phyloP scores from a whole-genome alignment of 2,329 filamentous ascomycete genomes.

The Clonostachys rosea region DNA sequence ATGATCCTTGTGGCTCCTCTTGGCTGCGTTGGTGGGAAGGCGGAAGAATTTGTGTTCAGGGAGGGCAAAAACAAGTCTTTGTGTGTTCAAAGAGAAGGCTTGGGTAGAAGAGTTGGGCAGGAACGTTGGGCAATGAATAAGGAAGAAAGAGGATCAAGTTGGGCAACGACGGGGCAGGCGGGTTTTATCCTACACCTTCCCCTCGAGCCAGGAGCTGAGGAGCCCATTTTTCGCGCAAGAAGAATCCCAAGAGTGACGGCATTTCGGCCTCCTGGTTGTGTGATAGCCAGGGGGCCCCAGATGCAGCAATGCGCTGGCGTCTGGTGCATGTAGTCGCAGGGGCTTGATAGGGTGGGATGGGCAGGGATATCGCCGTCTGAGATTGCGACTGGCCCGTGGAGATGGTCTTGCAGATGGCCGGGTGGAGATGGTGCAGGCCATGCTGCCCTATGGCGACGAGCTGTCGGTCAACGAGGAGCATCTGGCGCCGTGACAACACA shows the following conservation, averaged over 20 bases:
- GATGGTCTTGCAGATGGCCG: slow-evolving; percentile 28
- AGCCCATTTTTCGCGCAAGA: slow-evolving; percentile 12
- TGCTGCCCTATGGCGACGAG: neutral
- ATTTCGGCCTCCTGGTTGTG: neutral
- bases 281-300: slow-evolving; percentile 20
- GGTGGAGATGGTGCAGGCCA: slow-evolving; percentile 26
- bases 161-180: slow-evolving; percentile 39
- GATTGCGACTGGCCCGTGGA: slow-evolving; percentile 29
- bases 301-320: slow-evolving; percentile 43
- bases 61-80: slow-evolving; percentile 11
- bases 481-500: slow-evolving; percentile 26
- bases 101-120: slow-evolving; percentile 25
- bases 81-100: slow-evolving; percentile 8
- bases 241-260: slow-evolving; percentile 7
- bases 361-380: slow-evolving; percentile 21
- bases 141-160: slow-evolving; percentile 20
- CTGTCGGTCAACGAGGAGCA: no score
- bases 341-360: slow-evolving; percentile 29
- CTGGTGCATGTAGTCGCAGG: slow-evolving; percentile 15
- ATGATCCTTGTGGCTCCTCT: no score
- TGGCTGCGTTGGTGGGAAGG: no score
- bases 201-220: slow-evolving; percentile 11
- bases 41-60: slow-evolving; percentile 6
- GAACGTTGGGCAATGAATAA: slow-evolving; percentile 30
- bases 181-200: slow-evolving; percentile 39